These are phyloP conservation scores for Fusarium sarcochroum DNA, from an alignment of 2,329 filamentous ascomycete species.

Conservation along the genomic window DNA sequence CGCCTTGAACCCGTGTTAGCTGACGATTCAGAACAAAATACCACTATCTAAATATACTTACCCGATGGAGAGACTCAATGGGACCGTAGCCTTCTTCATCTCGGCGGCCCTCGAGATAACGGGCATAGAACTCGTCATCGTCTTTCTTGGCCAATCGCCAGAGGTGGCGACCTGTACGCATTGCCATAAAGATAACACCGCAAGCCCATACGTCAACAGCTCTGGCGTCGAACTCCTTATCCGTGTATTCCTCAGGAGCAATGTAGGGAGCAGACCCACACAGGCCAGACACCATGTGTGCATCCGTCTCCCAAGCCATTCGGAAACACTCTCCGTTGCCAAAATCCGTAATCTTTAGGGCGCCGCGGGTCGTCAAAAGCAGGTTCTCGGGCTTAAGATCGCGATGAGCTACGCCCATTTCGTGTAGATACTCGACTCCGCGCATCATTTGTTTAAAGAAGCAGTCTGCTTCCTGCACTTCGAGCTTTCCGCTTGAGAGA, in stretches of 20 bases:
- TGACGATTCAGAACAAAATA: neutral
- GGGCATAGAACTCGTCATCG: slow-evolving; percentile 96
- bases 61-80: slow-evolving; percentile 94
- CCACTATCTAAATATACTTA: slow-evolving; percentile 65
- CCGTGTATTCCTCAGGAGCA: slow-evolving; percentile 94
- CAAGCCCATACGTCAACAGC: slow-evolving; percentile 99
- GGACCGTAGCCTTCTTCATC: slow-evolving; percentile 97
- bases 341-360: slow-evolving; percentile 97
- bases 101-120: slow-evolving; percentile 91
- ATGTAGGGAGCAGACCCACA: slow-evolving; percentile 98
- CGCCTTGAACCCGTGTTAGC: slow-evolving; percentile 69
- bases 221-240: slow-evolving; percentile 95
- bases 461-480: slow-evolving; percentile 93
- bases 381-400: slow-evolving; percentile 98
- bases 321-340: slow-evolving; percentile 99
- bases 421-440: slow-evolving; percentile 98
- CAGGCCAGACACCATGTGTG: slow-evolving; percentile 97
- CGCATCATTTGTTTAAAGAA: slow-evolving; percentile 99
- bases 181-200: slow-evolving; percentile 99
- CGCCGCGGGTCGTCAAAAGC: slow-evolving; percentile 90
- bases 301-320: slow-evolving; percentile 99
- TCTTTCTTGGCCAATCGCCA: slow-evolving; percentile 98
- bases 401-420: slow-evolving; percentile 98
- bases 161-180: slow-evolving; percentile 94
- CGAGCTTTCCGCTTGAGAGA: slow-evolving; percentile 90